These are phyloP conservation scores for Ceratonia siliqua DNA, from an alignment of 306 rosid genomes.

Conservation along the genomic window DNA sequence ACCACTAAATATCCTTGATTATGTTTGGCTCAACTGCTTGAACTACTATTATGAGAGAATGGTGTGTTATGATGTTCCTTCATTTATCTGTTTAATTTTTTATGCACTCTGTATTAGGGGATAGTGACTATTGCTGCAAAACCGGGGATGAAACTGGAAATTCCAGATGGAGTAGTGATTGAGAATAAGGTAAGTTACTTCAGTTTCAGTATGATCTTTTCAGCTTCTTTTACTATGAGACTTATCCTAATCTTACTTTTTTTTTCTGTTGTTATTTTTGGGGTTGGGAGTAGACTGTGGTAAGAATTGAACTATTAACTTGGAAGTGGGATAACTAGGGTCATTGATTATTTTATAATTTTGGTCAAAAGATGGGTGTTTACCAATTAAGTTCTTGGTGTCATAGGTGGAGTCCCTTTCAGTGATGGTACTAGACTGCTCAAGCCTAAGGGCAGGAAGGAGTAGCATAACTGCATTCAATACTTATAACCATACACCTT, in stretches of 20 bases:
- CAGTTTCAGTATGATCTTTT: neutral
- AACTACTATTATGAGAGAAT: neutral
- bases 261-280: neutral
- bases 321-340: neutral
- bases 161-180: conserved; percentile 63
- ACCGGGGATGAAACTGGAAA: conserved; percentile 67
- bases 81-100: conserved; percentile 14
- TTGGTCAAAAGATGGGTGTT: conserved; percentile 7
- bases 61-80: neutral
- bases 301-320: neutral
- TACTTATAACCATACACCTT: neutral
- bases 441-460: neutral
- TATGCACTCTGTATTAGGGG: conserved; percentile 54
- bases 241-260: neutral
- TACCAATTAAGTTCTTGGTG: neutral
- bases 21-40: neutral
- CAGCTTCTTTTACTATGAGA: neutral
- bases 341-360: neutral
- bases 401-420: conserved; percentile 15
- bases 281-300: neutral
- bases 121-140: conserved; percentile 59
- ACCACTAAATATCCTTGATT: conserved; percentile 7
- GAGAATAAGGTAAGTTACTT: conserved; percentile 57
- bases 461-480: neutral
- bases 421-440: neutral